Percentiles rank a stretch among this genome's conserved stretches.
phyloP scores from a whole-genome alignment of 257 asterid species.

The Misopates orontium region DNA sequence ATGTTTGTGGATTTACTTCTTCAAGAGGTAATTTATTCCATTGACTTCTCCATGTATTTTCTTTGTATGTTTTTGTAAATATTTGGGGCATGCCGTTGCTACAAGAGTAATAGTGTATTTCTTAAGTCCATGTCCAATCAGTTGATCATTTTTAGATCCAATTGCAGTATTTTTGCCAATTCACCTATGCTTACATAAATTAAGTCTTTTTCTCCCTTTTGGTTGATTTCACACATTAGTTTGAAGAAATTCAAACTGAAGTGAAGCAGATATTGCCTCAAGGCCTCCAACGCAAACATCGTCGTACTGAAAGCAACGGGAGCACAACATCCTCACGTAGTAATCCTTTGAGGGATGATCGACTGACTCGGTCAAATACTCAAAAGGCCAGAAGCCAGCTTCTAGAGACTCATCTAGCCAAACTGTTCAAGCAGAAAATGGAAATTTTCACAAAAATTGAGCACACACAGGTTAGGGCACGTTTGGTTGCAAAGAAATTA shows the following conservation, averaged over 20 bases:
- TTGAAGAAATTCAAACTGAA: conserved; percentile 57
- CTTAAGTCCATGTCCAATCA: conserved; percentile 5
- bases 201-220: conserved; percentile 27
- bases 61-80: neutral
- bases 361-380: conserved; percentile 64
- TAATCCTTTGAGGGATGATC: conserved; percentile 88
- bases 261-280: conserved; percentile 79
- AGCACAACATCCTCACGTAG: conserved; percentile 94
- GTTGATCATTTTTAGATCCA: neutral
- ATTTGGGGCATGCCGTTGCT: conserved; percentile 2
- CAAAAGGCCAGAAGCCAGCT: conserved; percentile 97
- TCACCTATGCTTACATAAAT: conserved; percentile 1
- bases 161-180: neutral
- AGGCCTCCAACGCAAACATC: conserved; percentile 71
- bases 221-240: conserved; percentile 44
- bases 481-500: conserved; percentile 1
- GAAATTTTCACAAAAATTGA: conserved; percentile 88
- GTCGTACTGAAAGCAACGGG: conserved; percentile 84
- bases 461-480: conserved; percentile 75
- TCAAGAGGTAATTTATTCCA: conserved; percentile 61
- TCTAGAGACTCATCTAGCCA: conserved; percentile 94
- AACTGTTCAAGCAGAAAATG: conserved; percentile 92
- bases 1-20: conserved; percentile 94
- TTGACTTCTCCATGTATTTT: neutral
- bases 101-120: conserved; percentile 6